Evolutionary conservation across 306 rosid genomes (phyloP), one percentile per base, ranked within the genome.

Genomic region (Cucumis cinereus): DNA sequence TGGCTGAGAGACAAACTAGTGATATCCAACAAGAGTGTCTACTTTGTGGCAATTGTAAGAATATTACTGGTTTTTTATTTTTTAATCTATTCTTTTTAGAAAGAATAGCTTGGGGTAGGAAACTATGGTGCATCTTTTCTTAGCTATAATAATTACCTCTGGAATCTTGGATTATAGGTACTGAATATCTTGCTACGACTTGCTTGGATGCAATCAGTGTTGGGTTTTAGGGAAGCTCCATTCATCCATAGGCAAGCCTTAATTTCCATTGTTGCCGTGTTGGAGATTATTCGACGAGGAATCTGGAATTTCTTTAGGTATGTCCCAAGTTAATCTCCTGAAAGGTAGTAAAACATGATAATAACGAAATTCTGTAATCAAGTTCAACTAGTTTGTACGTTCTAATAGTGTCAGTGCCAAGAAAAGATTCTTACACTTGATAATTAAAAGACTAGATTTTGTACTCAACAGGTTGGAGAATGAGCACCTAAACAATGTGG

Each of bases 271-370:
- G 87, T 92, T 20, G 87, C 93, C 30, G 85, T 86, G 77, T 84
- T 92, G 83, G 98, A 92, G 78, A 92, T 90, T 66, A 77, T 90
- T 77, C 93, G 93, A 2, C 96, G 93, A 0, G 96, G 98, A 82
- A 88, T 92, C 73, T 90, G 98, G 96, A 92, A 92, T 76, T 90
- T 92, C 81, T 88, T 90, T 84, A 85, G 98, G 98, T 92, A 75
- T 60, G 74, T 12, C 35, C 20, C 16, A 53, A 61, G 11, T 66
- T 73, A 6, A 5, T 59, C n/a, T 26, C 19, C 4, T 59, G 64
- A 59, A 67, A 67, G 30, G 19, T 19, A 10, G 53, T 66, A 10
- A 40, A 67, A 10, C 17, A 67, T 43, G 16, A n/a, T 19, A 20
- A 1, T 3, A 43, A 67, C 19, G 2, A 38, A 68, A 19, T n/a